Conservation (phyloP, 192 early-diverging fungal genomes). For the Jimgerdemannia flammicorona region DNA sequence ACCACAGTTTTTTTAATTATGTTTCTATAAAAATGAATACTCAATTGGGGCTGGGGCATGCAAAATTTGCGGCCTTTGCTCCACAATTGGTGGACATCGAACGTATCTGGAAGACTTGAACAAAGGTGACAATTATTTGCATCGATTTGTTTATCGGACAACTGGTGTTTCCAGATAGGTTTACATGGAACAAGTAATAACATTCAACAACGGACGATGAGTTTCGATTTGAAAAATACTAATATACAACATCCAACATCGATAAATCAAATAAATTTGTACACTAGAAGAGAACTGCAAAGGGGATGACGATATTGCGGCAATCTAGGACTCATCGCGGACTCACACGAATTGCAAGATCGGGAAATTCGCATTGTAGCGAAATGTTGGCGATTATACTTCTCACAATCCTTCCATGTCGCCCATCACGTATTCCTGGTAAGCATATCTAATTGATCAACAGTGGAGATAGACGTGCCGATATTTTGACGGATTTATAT, state of each 20-base stretch:
- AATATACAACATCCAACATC: not conserved
- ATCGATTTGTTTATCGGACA: too few species aligned
- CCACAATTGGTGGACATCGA: not conserved
- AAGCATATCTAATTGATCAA: constrained; percentile 31
- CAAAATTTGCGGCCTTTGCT: constrained; percentile 12
- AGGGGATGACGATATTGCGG: not conserved
- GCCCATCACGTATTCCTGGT: constrained; percentile 66
- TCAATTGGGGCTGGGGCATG: constrained; percentile 34
- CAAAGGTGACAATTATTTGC: not conserved
- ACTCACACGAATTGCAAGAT: not conserved
- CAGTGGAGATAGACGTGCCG: not conserved
- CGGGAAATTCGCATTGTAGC: not conserved
- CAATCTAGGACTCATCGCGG: not conserved
- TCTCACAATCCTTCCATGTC: constrained; percentile 42
- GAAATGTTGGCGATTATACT: not conserved
- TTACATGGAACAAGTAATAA: not conserved
- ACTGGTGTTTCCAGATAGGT: not conserved
- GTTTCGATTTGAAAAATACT: not conserved
- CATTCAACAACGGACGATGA: not conserved
- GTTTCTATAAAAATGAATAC: not conserved
- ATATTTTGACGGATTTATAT: constrained; percentile 17
- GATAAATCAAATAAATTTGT: not conserved
- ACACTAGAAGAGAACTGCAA: not conserved
- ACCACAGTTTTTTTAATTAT: too few species aligned
- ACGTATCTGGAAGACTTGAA: not conserved